Evolutionary conservation across 441 rosid genomes (phyloP).

Genomic region (Erysimum cheiri): DNA sequence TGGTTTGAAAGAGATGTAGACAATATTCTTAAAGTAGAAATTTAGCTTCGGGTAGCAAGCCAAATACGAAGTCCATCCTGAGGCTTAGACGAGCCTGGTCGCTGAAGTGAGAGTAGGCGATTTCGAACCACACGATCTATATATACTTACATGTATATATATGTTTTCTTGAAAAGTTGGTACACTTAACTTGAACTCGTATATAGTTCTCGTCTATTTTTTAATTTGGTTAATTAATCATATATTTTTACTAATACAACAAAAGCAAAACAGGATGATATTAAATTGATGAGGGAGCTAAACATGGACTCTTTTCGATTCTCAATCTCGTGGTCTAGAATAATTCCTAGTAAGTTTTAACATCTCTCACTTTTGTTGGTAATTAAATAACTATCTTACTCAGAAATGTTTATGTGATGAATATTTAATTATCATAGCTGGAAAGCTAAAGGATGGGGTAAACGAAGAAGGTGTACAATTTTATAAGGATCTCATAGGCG

Average conservation of each 20-base stretch:
- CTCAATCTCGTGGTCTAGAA: neutral
- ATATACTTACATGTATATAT: no score
- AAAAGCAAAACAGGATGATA: neutral
- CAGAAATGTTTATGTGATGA: neutral
- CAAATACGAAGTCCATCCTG: no score
- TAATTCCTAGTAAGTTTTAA: neutral
- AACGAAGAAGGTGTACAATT: slow-evolving; percentile 32
- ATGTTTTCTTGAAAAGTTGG: no score
- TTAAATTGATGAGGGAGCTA: slow-evolving; percentile 1
- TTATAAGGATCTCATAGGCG: slow-evolving; percentile 47
- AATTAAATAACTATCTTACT: neutral
- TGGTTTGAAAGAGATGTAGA: no score
- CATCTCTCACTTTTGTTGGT: neutral
- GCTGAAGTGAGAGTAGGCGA: no score
- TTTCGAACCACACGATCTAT: no score
- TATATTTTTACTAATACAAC: no score
- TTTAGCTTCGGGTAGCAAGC: no score
- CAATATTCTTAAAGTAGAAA: no score
- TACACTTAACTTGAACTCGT: no score
- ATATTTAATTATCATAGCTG: slow-evolving; percentile 35
- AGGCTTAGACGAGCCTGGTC: no score
- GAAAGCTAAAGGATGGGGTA: slow-evolving; percentile 50
- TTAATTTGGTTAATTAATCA: neutral
- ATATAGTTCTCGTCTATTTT: no score
- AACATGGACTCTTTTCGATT: slow-evolving; percentile 9